phyloP scores from a whole-genome alignment of 73 alveolate species.

The Tetrahymena elliotti region DNA sequence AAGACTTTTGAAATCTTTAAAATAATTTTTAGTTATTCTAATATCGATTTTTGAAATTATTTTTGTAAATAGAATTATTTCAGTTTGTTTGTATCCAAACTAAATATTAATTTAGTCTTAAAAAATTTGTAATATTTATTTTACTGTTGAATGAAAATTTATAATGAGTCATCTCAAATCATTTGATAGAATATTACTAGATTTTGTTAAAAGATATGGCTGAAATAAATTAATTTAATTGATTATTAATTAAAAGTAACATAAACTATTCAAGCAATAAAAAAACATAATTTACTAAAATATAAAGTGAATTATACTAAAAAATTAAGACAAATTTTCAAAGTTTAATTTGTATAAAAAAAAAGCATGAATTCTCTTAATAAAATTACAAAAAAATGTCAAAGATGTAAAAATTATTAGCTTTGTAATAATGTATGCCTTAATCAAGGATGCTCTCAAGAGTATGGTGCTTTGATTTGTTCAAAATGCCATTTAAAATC shows the following conservation, averaged over 20 bases:
- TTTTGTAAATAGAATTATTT: too few relatives aligned
- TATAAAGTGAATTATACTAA: too few relatives aligned
- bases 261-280: not conserved
- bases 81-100: too few relatives aligned
- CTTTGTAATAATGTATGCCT: not conserved
- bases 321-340: too few relatives aligned
- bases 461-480: not conserved
- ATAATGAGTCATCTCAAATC: not conserved
- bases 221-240: too few relatives aligned
- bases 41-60: too few relatives aligned
- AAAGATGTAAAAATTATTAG: not conserved
- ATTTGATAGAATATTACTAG: not conserved
- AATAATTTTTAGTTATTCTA: too few relatives aligned
- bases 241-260: not conserved
- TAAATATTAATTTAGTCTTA: too few relatives aligned
- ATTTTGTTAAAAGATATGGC: not conserved
- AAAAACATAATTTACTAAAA: too few relatives aligned
- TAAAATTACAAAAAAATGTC: not conserved
- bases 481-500: not conserved
- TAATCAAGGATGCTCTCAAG: not conserved
- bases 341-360: too few relatives aligned
- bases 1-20: too few relatives aligned
- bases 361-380: not conserved
- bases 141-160: not conserved
- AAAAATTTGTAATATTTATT: too few relatives aligned